phyloP scores from a whole-genome alignment of 495 filamentous ascomycete species.

The Daldinia loculata region DNA sequence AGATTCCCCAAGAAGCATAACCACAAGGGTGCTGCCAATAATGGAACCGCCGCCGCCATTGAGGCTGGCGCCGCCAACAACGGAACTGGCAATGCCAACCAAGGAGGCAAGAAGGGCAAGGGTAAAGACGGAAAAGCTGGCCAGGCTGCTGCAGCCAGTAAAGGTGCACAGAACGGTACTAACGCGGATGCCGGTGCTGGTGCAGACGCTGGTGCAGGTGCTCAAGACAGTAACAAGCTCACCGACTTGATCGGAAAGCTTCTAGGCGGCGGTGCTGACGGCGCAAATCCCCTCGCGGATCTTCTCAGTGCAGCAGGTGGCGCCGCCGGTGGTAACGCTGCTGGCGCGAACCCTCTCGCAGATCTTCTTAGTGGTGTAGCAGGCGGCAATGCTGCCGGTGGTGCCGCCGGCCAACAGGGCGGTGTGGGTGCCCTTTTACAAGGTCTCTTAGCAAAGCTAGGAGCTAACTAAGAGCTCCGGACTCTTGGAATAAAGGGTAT shows the following conservation, averaged over 20 bases:
- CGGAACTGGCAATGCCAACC: constrained; percentile 13
- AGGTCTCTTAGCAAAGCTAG: constrained; percentile 18
- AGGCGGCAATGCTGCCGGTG: background rate
- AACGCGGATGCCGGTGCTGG: too few species aligned
- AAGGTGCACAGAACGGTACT: too few species aligned
- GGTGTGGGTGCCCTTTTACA: constrained; percentile 10
- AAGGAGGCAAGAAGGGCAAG: constrained; percentile 8
- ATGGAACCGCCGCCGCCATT: too few species aligned
- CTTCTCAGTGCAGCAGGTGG: constrained; percentile 13
- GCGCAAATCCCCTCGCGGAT: constrained; percentile 15
- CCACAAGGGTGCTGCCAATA: constrained; percentile 1
- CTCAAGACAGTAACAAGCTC: constrained; percentile 23
- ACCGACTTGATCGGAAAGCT: constrained; percentile 21
- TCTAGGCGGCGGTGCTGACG: constrained; percentile 24
- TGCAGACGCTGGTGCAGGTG: background rate
- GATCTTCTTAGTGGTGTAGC: constrained; percentile 27
- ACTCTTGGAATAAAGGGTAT: constrained; percentile 11
- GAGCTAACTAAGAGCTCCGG: constrained; percentile 2
- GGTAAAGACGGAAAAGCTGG: constrained; percentile 7
- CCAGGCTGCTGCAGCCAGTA: background rate
- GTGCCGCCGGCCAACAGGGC: background rate
- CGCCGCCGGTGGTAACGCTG: background rate
- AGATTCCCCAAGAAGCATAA: constrained; percentile 31
- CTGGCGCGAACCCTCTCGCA: constrained; percentile 12
- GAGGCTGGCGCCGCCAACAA: constrained; percentile 12